Base-by-base conservation (phyloP, 306 rosid genomes). In the Begonia loranthoides region DNA sequence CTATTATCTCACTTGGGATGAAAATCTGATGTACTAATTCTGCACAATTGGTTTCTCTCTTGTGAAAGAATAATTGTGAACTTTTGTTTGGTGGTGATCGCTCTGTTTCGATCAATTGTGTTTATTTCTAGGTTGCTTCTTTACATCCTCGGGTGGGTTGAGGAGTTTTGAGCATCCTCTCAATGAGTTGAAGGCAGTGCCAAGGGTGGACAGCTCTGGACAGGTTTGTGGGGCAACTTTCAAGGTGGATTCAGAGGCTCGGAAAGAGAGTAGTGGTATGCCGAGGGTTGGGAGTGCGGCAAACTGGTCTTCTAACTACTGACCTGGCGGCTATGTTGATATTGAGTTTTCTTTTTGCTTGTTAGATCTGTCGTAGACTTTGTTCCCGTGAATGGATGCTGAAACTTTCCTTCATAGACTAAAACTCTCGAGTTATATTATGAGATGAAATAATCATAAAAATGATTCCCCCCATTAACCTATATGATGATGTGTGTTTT, bases 261-360 rank as follows among this genome's bases (percentile, higher is more conserved):
- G 81, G 59, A 90, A 87, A 79, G 99, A 86, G 63, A 9, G 57
- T 17, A 46, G 72, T 44, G 95, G 99, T 69, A 90, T 90, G 84
- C 94, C 99, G 1, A 78, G 99, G 72, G 99, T 90, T 41, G 99
- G 96, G 63, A 85, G 99, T 77, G 93, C 99, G 44, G 94, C 96
- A 62, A 80, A 90, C 73, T 90, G 99, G 99, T 80, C 99, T 5
- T 8, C 78, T 36, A 59, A 83, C 70, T 83, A 73, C 52, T 90
- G 71, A 83, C 59, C 67, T 5, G 36, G 36, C 36, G 13, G 70
- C 66, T 60, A 50, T 53, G 46, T 60, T 68, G 21, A 70, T 39
- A 57, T 53, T 54, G 56, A 19, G 57, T 57, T 58, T 62, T 45
- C 60, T 5, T 50, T 39, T 50, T 59, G 44, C 16, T 14, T 62